A percentile compares a stretch with the other conserved stretches of the same genome.
These are phyloP conservation scores for Salinomyces thailandicus DNA, from an alignment of 2,329 filamentous ascomycete genomes.

Conservation along the genomic window DNA sequence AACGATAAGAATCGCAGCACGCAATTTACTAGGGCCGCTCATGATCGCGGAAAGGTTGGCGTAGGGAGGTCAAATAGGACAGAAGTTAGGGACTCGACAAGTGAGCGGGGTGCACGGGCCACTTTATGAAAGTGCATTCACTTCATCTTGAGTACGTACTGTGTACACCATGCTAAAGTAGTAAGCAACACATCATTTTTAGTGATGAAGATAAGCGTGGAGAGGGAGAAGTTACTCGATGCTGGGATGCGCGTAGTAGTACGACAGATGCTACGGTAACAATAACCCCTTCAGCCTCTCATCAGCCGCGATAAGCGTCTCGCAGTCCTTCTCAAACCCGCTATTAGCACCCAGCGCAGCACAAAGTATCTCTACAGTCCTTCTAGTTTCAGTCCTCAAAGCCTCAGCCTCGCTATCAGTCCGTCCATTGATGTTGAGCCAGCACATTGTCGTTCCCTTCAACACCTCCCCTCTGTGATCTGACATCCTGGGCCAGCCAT, in stretches of 20 bases:
- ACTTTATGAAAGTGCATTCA: neutral
- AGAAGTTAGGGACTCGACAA: no score
- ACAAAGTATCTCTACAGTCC: conserved; percentile 16
- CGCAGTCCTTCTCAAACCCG: conserved; percentile 18
- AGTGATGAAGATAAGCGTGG: no score
- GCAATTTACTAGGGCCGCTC: conserved; percentile 35
- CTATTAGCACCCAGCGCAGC: conserved; percentile 16
- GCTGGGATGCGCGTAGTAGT: no score
- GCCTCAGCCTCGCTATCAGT: conserved; percentile 4
- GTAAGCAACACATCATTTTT: no score
- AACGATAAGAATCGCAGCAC: conserved; percentile 70
- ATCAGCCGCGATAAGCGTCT: conserved; percentile 1
- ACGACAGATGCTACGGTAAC: neutral
- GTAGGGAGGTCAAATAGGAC: neutral
- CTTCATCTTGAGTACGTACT: no score
- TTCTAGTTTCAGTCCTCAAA: conserved; percentile 12
- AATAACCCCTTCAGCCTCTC: conserved; percentile 1
- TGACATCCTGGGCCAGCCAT: conserved; percentile 59
- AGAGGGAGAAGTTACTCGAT: no score
- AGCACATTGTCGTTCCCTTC: conserved; percentile 41
- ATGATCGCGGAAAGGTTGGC: neutral
- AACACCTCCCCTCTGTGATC: conserved; percentile 55
- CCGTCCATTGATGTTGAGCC: conserved; percentile 18
- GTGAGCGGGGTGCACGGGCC: neutral
- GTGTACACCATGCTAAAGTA: no score